Evolutionary conservation across 768 basidiomycete species (phyloP).

Genomic region (Tephrocybe rancida): DNA sequence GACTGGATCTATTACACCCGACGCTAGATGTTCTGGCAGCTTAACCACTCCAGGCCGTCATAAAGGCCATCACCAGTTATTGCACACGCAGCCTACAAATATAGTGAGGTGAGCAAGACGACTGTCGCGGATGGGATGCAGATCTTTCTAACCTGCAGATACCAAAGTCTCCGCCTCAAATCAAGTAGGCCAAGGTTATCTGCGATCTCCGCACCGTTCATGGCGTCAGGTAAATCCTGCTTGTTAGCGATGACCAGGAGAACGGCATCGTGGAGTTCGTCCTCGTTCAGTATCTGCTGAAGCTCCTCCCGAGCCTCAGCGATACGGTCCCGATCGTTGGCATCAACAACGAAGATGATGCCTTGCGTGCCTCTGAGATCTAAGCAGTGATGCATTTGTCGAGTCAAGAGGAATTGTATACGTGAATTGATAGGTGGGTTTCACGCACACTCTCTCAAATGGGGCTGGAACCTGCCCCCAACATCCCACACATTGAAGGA

Average conservation of each 20-base stretch:
- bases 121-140: conserved; percentile 9
- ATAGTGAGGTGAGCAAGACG: conserved; percentile 16
- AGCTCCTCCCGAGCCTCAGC: conserved; percentile 98
- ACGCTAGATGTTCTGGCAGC: conserved; percentile 87
- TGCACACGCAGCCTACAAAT: conserved; percentile 87
- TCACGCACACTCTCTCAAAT: conserved; percentile 99
- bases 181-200: conserved; percentile 99
- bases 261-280: conserved; percentile 97
- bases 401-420: conserved; percentile 20
- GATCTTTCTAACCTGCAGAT: conserved; percentile 77
- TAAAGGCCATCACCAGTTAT: conserved; percentile 98
- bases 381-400: conserved; percentile 37
- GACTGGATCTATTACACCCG: conserved; percentile 66
- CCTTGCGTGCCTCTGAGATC: conserved; percentile 99
- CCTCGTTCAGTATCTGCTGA: conserved; percentile 99
- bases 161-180: conserved; percentile 97
- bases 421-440: conserved; percentile 16
- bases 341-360: conserved; percentile 99
- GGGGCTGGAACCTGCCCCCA: conserved; percentile 99
- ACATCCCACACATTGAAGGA: conserved; percentile 99
- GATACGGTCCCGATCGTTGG: conserved; percentile 99
- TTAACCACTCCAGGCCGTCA: conserved; percentile 98
- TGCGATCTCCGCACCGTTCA: conserved; percentile 99
- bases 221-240: conserved; percentile 99
- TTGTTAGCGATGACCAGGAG: conserved; percentile 99